Base-by-base conservation (phyloP, 805 yeast genomes). In the Barnettozyma wickerhamii region DNA sequence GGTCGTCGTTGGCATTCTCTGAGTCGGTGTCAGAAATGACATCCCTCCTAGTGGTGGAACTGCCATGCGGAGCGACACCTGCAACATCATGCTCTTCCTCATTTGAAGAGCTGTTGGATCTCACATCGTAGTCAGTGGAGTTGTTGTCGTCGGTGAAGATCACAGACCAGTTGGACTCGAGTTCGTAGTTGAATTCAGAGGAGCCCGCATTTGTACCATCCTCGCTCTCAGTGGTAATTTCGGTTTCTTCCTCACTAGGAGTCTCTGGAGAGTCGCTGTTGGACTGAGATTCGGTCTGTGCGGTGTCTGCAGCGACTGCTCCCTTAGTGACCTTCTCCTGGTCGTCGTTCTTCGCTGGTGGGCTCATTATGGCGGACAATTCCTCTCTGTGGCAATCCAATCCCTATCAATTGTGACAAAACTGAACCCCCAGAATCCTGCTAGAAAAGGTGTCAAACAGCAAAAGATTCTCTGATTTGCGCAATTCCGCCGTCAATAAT, bases 111-210 rank as follows among this genome's bases (percentile, higher is more conserved):
- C 39, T 45, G 32, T 47, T 51, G 5, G 59, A 54, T 47, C 52
- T 48, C 14, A 44, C 32, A 27, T 56, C 59, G 30, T 46, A 47
- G 30, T 56, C 61, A 5, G 60, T 53, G 13, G 56, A 53, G 41
- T 40, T 40, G 42, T 48, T 55, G 31, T 56, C 61, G 38, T 56
- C 60, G 4, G 58, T 56, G 41, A 54, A 55, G 17, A 56, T 51
- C 46, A 54, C 30, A 4, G 61, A 56, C 61, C 61, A 56, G 39
- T 53, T 55, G 19, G 48, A 41, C 24, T 49, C 55, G 30, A 52
- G 33, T 13, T 53, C 57, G 28, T 47, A 51, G 23, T 41, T 36
- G 36, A 52, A 46, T 17, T 42, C 39, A 2, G 51, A 38, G 20
- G 43, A 13, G 10, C 23, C 15, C n/a, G 9, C 39, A 7, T 35